These are phyloP conservation scores for Colletotrichum cordylinicola DNA, from an alignment of 2,329 filamentous ascomycete species.

Conservation along the genomic window DNA sequence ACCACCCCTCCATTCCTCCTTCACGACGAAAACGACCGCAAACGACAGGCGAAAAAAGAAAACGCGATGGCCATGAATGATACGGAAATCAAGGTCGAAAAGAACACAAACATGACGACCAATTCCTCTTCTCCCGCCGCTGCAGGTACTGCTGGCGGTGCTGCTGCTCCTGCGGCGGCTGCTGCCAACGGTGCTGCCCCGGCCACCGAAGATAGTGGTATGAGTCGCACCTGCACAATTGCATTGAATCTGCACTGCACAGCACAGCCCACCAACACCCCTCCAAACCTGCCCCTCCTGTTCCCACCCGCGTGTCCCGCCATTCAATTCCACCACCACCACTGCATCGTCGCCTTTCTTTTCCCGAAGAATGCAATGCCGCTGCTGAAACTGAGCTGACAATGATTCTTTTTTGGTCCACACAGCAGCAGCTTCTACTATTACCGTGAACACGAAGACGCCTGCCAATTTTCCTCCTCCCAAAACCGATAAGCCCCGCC, in stretches of 20 bases:
- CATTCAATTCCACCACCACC: conserved; percentile 8
- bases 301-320: conserved; percentile 17
- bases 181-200: conserved; percentile 28
- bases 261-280: conserved; percentile 21
- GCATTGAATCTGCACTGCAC: conserved; percentile 6
- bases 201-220: conserved; percentile 45
- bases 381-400: conserved; percentile 32
- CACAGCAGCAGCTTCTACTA: conserved; percentile 48
- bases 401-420: not conserved
- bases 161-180: conserved; percentile 28
- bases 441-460: conserved; percentile 55
- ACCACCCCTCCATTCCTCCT: conserved; percentile 27
- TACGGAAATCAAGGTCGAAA: conserved; percentile 40
- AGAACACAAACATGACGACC: conserved; percentile 41
- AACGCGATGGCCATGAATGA: conserved; percentile 45
- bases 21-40: conserved; percentile 3
- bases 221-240: conserved; percentile 30
- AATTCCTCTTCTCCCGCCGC: conserved; percentile 36
- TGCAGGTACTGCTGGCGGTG: conserved; percentile 28
- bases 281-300: conserved; percentile 34
- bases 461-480: conserved; percentile 72
- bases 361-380: not conserved
- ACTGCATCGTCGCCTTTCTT: not conserved
- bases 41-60: conserved; percentile 32
- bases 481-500: conserved; percentile 96